Conservation (phyloP, 768 basidiomycete genomes). For the Lyophyllum semitale region DNA sequence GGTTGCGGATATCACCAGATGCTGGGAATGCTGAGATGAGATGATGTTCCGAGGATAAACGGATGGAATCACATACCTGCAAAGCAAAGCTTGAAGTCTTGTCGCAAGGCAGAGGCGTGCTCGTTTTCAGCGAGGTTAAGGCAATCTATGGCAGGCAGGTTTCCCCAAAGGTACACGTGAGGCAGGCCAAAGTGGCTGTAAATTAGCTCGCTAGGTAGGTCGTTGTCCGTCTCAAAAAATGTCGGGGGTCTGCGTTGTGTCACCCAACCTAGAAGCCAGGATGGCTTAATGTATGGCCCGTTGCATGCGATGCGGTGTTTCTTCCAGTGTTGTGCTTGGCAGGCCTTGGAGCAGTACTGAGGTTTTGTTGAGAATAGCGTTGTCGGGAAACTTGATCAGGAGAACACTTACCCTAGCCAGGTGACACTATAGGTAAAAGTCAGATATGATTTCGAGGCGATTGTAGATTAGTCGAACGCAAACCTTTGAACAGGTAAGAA, state of each 20-base stretch:
- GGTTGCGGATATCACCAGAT: constrained; percentile 30
- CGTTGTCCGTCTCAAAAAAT: not conserved
- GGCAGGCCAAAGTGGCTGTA: constrained; percentile 10
- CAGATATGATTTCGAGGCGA: not conserved
- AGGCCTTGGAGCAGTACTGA: constrained; percentile 36
- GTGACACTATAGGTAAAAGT: constrained; percentile 6
- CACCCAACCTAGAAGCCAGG: constrained; percentile 34
- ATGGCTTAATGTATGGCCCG: constrained; percentile 24
- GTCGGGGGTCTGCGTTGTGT: not conserved
- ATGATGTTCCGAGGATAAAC: not conserved
- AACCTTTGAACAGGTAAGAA: constrained; percentile 31
- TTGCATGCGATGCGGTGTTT: constrained; percentile 29
- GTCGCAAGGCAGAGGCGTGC: not conserved
- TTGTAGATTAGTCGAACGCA: not conserved
- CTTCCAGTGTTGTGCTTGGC: constrained; percentile 31
- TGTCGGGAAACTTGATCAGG: no score
- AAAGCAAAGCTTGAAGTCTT: constrained; percentile 28
- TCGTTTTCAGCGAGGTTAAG: constrained; percentile 27
- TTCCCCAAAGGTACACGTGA: constrained; percentile 20
- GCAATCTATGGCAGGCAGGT: constrained; percentile 30
- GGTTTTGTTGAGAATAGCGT: not conserved
- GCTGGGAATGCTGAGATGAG: constrained; percentile 10
- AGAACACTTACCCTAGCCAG: constrained; percentile 12
- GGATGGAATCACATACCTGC: constrained; percentile 17
- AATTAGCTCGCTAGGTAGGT: not conserved